Conservation (phyloP, 345 rosid genomes). For the Eucalyptus regnans region DNA sequence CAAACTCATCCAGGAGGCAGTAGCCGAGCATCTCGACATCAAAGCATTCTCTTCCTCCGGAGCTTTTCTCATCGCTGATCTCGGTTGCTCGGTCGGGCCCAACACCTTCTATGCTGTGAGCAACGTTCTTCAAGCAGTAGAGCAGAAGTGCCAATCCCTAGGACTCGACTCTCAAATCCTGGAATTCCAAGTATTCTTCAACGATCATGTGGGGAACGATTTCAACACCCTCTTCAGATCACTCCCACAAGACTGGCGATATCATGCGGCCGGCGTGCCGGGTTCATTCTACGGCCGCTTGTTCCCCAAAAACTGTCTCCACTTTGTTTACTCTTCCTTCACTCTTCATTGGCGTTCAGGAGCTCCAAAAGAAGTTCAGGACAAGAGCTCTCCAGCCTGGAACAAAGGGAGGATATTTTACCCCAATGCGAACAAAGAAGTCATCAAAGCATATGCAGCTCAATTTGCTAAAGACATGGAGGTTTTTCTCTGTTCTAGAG, state of each 20-base stretch:
- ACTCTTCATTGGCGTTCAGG: constrained; percentile 1
- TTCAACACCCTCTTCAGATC: constrained; percentile 4
- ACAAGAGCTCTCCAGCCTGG: neutral
- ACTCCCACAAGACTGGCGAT: neutral
- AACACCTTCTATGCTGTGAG: neutral
- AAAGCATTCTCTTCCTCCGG: neutral
- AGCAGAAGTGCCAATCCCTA: neutral
- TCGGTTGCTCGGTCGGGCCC: constrained; percentile 5
- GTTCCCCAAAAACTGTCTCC: neutral
- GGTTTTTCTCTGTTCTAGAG: neutral
- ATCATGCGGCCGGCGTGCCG: neutral
- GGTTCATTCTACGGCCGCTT: neutral
- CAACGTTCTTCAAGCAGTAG: neutral
- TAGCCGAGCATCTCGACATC: neutral
- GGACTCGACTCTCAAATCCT: neutral
- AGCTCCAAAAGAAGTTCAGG: neutral
- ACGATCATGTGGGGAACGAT: constrained; percentile 1
- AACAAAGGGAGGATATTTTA: constrained; percentile 1
- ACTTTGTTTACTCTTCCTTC: neutral
- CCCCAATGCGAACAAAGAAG: neutral
- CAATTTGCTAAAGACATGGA: neutral
- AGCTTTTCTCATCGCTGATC: neutral
- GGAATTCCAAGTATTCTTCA: constrained; percentile 6
- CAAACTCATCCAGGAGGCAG: neutral
- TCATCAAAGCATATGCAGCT: neutral